Evolutionary conservation across 495 filamentous ascomycete genomes (phyloP).

Genomic region (Aspergillus saccharolyticus): DNA sequence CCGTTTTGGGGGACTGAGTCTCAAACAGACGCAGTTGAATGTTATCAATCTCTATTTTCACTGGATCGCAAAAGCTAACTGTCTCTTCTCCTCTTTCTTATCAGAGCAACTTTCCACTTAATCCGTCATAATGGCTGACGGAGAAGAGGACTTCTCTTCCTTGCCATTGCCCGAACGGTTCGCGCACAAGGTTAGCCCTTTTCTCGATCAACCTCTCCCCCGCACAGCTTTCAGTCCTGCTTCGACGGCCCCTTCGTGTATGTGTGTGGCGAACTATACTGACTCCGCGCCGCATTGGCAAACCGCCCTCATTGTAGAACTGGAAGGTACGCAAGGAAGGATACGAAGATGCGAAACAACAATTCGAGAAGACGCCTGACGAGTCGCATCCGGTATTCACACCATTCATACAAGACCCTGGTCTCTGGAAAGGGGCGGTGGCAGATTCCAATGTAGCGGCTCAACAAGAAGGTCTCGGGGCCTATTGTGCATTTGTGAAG

Average conservation of each 20-base stretch:
- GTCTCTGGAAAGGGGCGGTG: slow-evolving; percentile 87
- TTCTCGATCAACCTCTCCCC: background rate
- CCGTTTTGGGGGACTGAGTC: background rate
- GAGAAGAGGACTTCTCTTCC: slow-evolving; percentile 77
- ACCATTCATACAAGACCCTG: slow-evolving; percentile 78
- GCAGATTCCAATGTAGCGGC: slow-evolving; percentile 96
- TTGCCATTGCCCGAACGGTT: slow-evolving; percentile 79
- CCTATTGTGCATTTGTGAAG: slow-evolving; percentile 85
- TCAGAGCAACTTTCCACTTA: background rate
- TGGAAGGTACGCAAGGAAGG: slow-evolving; percentile 97
- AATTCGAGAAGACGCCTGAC: slow-evolving; percentile 80
- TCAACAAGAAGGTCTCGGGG: slow-evolving; percentile 84
- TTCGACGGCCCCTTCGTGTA: background rate
- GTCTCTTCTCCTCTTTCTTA: background rate
- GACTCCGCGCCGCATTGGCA: slow-evolving; percentile 12
- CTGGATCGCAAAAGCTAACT: background rate
- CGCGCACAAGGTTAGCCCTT: slow-evolving; percentile 67
- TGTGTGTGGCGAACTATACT: slow-evolving; percentile 13
- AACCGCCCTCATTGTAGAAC: slow-evolving; percentile 48
- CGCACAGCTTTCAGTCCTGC: background rate
- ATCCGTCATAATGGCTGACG: slow-evolving; percentile 43
- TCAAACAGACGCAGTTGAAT: background rate
- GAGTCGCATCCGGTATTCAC: slow-evolving; percentile 81
- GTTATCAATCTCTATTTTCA: background rate
- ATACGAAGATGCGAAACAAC: slow-evolving; percentile 86